Evolutionary conservation across 768 basidiomycete species (phyloP), one percentile per base, ranked within the genome.

Genomic region (Lyophyllum shimeji): DNA sequence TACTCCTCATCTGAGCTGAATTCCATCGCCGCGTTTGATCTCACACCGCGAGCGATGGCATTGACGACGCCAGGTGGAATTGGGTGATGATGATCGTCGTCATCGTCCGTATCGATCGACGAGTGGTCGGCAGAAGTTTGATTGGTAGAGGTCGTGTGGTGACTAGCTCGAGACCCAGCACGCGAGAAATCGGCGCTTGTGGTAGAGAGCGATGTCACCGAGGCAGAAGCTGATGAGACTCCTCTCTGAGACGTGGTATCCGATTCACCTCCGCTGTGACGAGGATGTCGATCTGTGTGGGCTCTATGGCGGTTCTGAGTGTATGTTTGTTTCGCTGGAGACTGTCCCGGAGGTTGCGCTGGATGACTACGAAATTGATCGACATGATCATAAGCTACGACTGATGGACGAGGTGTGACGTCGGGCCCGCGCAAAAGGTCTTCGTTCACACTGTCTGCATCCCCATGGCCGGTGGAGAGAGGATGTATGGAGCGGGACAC

Each of bases 331-430:
- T 48, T 40, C 24, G 63, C 55, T 29, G 63, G 50, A 48, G n/a
- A 57, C 34, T 56, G 23, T 60, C 55, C 44, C 54, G 60, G 52
- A 50, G 60, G 59, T 57, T 71, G 73, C 65, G 69, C 63, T 63
- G 70, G 63, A 71, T 69, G 67, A 67, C 64, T 68, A 60, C 65
- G 68, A 52, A 64, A 58, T 29, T 63, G 61, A 49, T 56, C 27
- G 43, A 37, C 47, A 52, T 59, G 63, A 33, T 55, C 53, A 51
- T 68, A 63, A n/a, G 67, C 66, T 40, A 74, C 73, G 33, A 82
- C 73, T 33, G 80, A 82, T 2, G 79, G 80, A 21, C 81, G 74
- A 46, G 81, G 81, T 5, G 81, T 82, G 31, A 76, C 75, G 64
- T 82, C 80, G 33, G 72, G 68, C 20, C 63, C 65, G 27, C 60